Evolutionary conservation across 257 asterid species (phyloP).

Genomic region (Lavandula angustifolia): DNA sequence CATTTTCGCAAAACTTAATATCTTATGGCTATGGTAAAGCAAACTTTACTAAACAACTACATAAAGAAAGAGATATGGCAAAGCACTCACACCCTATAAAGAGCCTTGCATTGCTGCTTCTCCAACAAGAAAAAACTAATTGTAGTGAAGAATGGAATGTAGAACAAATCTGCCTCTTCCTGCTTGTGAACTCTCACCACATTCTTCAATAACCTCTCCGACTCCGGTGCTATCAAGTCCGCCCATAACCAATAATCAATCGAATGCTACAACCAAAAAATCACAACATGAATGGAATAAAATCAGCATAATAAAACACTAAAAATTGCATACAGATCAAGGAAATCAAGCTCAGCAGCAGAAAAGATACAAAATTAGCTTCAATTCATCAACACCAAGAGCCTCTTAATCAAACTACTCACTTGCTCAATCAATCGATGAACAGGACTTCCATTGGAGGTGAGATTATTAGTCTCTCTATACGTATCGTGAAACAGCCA

Average conservation of each 20-base stretch:
- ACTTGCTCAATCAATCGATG: constrained; percentile 94
- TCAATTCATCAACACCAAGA: neutral
- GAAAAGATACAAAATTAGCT: constrained; percentile 16
- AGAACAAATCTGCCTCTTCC: constrained; percentile 96
- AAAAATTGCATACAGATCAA: neutral
- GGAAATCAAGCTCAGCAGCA: constrained; percentile 18
- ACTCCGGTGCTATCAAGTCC: constrained; percentile 83
- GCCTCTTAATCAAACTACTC: constrained; percentile 19
- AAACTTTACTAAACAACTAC: neutral
- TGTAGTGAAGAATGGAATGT: constrained; percentile 90
- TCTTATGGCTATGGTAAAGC: neutral
- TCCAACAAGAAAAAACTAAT: constrained; percentile 93
- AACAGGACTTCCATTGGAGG: constrained; percentile 97
- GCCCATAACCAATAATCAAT: constrained; percentile 98
- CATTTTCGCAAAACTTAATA: neutral
- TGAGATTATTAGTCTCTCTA: constrained; percentile 67
- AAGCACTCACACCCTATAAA: constrained; percentile 99
- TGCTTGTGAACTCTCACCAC: constrained; percentile 77
- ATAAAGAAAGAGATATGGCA: constrained; percentile 36
- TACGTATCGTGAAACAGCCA: constrained; percentile 66
- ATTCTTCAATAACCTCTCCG: constrained; percentile 72
- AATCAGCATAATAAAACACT: neutral
- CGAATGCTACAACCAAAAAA: constrained; percentile 65
- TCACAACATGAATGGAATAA: neutral
- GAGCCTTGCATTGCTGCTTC: constrained; percentile 92